These are phyloP conservation scores for Coemansia sp. DNA, from an alignment of 192 early-diverging fungal species.

Conservation along the genomic window DNA sequence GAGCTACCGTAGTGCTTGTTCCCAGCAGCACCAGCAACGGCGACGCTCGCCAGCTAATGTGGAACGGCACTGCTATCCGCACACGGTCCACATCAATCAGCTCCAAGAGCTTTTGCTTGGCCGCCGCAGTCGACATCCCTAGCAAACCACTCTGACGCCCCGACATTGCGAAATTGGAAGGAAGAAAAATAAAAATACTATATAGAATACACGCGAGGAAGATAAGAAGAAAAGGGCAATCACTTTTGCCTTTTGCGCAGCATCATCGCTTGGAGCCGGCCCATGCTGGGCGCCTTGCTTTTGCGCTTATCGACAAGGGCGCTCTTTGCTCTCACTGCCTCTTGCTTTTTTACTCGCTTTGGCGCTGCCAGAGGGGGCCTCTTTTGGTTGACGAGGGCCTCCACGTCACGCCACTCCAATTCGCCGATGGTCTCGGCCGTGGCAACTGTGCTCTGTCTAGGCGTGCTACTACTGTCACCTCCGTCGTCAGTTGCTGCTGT, in stretches of 20 bases:
- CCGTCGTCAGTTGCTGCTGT: neutral
- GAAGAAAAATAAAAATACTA: neutral
- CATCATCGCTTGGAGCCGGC: neutral
- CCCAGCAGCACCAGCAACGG: slow-evolving; percentile 14
- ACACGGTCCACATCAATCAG: slow-evolving; percentile 18
- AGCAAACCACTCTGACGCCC: neutral
- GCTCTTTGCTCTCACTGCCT: neutral
- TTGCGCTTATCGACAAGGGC: slow-evolving; percentile 26
- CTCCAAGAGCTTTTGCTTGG: slow-evolving; percentile 24
- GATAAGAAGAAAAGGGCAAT: neutral
- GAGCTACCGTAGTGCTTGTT: neutral
- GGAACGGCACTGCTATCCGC: slow-evolving; percentile 22
- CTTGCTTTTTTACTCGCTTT: neutral
- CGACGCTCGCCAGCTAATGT: slow-evolving; percentile 14
- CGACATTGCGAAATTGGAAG: neutral
- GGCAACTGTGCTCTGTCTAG: slow-evolving; percentile 17
- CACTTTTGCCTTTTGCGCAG: slow-evolving; percentile 3
- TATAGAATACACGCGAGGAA: neutral
- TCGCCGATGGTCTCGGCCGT: slow-evolving; percentile 27
- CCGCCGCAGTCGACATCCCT: slow-evolving; percentile 23
- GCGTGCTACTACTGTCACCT: neutral
- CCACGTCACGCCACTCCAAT: slow-evolving; percentile 22
- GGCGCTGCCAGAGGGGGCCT: neutral
- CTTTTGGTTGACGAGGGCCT: slow-evolving; percentile 12
- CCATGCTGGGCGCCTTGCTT: slow-evolving; percentile 1